Percentiles rank a stretch among this genome's conserved stretches.
Evolutionary conservation across 306 rosid genomes (phyloP).

Genomic region (Trifolium dubium): DNA sequence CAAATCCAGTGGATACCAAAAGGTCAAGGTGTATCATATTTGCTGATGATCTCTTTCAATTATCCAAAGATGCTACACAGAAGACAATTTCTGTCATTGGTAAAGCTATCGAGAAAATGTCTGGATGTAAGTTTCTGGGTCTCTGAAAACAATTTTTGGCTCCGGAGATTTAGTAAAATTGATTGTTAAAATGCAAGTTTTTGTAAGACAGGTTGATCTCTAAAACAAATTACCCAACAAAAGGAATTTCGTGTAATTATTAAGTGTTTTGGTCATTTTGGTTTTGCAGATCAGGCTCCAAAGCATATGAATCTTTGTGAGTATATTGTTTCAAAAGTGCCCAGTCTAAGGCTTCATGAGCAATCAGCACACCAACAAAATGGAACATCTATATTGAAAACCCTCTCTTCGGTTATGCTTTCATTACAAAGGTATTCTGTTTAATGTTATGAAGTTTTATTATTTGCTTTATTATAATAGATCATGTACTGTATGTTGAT

Average conservation of each 20-base stretch:
- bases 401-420: constrained; percentile 74
- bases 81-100: constrained; percentile 58
- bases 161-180: constrained; percentile 12
- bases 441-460: constrained; percentile 24
- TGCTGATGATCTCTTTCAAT: constrained; percentile 86
- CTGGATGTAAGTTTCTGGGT: constrained; percentile 72
- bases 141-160: constrained; percentile 27
- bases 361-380: constrained; percentile 53
- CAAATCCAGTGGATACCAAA: constrained; percentile 60
- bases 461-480: constrained; percentile 9
- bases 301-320: constrained; percentile 67
- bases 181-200: constrained; percentile 1
- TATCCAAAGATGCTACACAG: constrained; percentile 66
- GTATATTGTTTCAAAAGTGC: constrained; percentile 72
- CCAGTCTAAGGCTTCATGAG: constrained; percentile 61
- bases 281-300: constrained; percentile 70
- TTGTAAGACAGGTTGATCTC: background rate
- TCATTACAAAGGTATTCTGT: constrained; percentile 72
- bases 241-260: constrained; percentile 24
- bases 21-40: constrained; percentile 65
- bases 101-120: constrained; percentile 65
- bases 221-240: constrained; percentile 23
- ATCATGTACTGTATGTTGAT: background rate
- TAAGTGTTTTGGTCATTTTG: constrained; percentile 47
- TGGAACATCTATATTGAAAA: constrained; percentile 65